Conservation (phyloP, 2,329 filamentous ascomycete species). For the Fonsecaea erecta region DNA sequence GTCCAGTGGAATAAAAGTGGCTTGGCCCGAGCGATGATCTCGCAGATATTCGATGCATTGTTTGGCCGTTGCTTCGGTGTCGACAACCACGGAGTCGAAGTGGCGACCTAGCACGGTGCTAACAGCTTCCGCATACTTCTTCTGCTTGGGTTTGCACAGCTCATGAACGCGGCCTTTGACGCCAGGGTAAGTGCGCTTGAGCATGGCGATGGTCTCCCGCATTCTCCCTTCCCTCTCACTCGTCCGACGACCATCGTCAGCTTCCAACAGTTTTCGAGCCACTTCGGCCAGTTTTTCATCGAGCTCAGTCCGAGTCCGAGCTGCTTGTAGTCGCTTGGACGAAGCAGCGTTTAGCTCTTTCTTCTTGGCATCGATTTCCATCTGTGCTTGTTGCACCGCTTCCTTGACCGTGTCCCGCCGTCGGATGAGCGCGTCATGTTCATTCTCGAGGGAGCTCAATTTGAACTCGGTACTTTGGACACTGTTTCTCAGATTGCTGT, state of each 20-base stretch:
- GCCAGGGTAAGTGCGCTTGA: conserved; percentile 90
- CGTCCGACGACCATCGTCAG: conserved; percentile 82
- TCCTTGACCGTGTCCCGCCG: conserved; percentile 68
- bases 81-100: conserved; percentile 92
- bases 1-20: conserved; percentile 94
- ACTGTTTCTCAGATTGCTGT: conserved; percentile 85
- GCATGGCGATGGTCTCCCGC: conserved; percentile 80
- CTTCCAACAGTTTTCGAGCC: conserved; percentile 78
- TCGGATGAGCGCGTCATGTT: conserved; percentile 70
- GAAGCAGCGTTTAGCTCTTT: conserved; percentile 85
- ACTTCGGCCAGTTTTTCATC: conserved; percentile 90
- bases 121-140: conserved; percentile 92
- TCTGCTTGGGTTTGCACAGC: conserved; percentile 93
- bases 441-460: conserved; percentile 73
- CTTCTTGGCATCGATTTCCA: conserved; percentile 85
- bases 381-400: conserved; percentile 68
- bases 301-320: conserved; percentile 81
- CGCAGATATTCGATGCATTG: conserved; percentile 95
- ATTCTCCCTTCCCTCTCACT: conserved; percentile 78
- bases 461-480: conserved; percentile 78
- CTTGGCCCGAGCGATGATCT: conserved; percentile 81
- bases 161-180: conserved; percentile 90
- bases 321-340: conserved; percentile 79
- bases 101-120: conserved; percentile 89
- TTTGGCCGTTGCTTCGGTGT: conserved; percentile 89